A percentile compares a stretch with the other conserved stretches of the same genome.
Evolutionary conservation across 2,329 filamentous ascomycete species (phyloP).

Genomic region (Trichoderma koningiopsis): DNA sequence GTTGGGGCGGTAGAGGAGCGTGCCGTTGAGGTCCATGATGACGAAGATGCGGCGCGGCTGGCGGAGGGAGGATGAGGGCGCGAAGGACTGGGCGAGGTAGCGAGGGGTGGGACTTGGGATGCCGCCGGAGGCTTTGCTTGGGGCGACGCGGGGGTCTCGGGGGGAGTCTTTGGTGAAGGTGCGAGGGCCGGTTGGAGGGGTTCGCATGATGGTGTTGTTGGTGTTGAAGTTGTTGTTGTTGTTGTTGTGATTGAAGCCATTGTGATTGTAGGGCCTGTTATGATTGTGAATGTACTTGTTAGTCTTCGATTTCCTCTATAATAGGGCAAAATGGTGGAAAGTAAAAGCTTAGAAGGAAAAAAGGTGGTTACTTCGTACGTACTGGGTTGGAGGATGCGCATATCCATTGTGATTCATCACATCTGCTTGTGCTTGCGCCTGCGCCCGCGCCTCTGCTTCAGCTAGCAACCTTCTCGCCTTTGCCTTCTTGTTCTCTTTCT

Average conservation of each 20-base stretch:
- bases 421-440: background rate
- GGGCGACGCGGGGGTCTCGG: conserved; percentile 28
- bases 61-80: conserved; percentile 45
- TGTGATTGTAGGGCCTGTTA: background rate
- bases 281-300: background rate
- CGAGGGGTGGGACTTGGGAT: conserved; percentile 60
- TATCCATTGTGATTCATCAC: background rate
- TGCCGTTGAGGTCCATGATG: conserved; percentile 92
- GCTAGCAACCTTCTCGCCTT: conserved; percentile 1
- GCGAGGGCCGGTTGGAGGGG: background rate
- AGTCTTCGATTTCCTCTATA: background rate
- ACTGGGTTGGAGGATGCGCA: background rate
- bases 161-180: background rate
- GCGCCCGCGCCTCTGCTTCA: background rate
- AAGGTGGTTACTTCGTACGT: background rate
- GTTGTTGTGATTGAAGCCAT: background rate
- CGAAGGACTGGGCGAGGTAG: conserved; percentile 62
- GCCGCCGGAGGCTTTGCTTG: conserved; percentile 52
- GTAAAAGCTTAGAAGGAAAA: background rate
- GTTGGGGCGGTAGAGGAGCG: conserved; percentile 72
- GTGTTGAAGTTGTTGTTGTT: background rate
- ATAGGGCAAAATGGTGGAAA: background rate
- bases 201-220: background rate
- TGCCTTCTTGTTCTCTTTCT: conserved; percentile 17
- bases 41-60: conserved; percentile 69